A percentile compares a stretch with the other conserved stretches of the same genome.
These are phyloP conservation scores for Bacidia gigantensis DNA, from an alignment of 495 filamentous ascomycete genomes.

Conservation along the genomic window DNA sequence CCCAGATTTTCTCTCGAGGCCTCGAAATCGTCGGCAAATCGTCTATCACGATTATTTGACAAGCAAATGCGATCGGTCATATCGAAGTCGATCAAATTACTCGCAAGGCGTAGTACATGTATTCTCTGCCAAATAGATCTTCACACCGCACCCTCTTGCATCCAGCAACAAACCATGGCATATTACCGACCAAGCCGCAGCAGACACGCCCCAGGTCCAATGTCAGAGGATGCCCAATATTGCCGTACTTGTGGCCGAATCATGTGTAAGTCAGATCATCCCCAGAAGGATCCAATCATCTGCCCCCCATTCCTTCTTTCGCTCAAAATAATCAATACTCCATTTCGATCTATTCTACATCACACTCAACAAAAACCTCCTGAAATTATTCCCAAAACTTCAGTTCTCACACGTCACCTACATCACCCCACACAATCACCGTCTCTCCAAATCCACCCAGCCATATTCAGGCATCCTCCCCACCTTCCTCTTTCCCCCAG, in stretches of 20 bases:
- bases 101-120: no score
- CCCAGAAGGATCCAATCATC: neutral
- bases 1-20: no score
- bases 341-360: neutral
- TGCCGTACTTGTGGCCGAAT: constrained; percentile 16
- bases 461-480: no score
- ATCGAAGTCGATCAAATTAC: no score
- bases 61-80: no score
- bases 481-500: no score
- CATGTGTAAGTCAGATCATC: constrained; percentile 10
- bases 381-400: neutral
- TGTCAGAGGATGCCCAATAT: constrained; percentile 4
- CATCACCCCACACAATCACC: no score
- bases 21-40: no score
- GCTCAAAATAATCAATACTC: neutral
- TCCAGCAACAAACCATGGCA: constrained; percentile 3
- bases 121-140: no score
- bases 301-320: neutral
- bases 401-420: neutral
- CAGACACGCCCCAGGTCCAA: constrained; percentile 1
- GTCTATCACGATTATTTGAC: no score
- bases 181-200: constrained; percentile 3
- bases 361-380: neutral
- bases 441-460: neutral
- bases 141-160: no score